Base-by-base conservation (phyloP, 2,329 filamentous ascomycete species). In the Ustulina deusta region DNA sequence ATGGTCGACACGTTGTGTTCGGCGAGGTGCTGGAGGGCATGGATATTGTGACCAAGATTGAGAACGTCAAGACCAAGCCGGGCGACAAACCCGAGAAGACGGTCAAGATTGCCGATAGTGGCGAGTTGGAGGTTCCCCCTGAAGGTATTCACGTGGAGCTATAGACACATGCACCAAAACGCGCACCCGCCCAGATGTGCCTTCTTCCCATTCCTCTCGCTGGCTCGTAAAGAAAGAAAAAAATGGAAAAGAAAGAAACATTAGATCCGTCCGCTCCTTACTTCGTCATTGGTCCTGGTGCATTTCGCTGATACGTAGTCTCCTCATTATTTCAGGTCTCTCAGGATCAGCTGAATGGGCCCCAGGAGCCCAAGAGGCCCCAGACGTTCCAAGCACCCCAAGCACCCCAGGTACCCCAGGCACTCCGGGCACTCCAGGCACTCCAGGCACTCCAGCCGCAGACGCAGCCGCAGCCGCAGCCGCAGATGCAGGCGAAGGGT, bases 121-220 rank as follows among this genome's bases (percentile, higher is more conserved):
- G 93, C 81, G 92, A 95, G 86, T 84, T 96, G 75, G 87, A 90
- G 80, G 90, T 94, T 73, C 91, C 92, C 80, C 85, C 89, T 85
- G 93, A 96, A 96, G 93, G 93, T 96, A 95, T 93, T 85, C 91
- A 94, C 84, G 88, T 90, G 83, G 93, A 96, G 84, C 91, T 96
- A 82, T 96, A 91, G 87, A 84, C 83, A 79, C 73, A 65, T 70
- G 69, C 49, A 61, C 69, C 71, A 46, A 61, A 42, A 71, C 72
- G 71, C 71, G 68, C 76, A 74, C 75, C 72, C 73, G 69, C 75
- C 70, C 71, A 70, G 52, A 68, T 68, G 69, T 69, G 68, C 66
- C 68, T 70, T 67, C 51, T 49, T 66, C 51, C 54, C 65, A 70
- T 74, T 75, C 55, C 76, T 79, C 51, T 68, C 25, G 54, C 34